These are phyloP conservation scores for Xeromyces bisporus DNA, from an alignment of 495 filamentous ascomycete species.

Conservation along the genomic window DNA sequence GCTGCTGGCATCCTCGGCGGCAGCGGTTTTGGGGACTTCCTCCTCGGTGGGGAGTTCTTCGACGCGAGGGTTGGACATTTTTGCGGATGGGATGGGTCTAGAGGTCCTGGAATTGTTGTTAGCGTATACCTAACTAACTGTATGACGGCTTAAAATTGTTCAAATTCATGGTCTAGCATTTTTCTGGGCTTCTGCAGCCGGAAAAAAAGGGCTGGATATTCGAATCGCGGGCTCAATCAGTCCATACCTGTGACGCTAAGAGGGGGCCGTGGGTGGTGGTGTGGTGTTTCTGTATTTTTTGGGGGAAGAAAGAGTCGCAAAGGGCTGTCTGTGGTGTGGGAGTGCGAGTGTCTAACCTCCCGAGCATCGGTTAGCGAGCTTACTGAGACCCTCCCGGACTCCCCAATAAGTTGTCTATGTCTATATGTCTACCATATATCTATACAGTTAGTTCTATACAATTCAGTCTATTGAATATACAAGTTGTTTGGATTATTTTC, in stretches of 20 bases:
- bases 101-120: too few relatives aligned
- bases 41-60: conserved; percentile 97
- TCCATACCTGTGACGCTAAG: conserved; percentile 25
- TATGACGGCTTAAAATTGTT: too few relatives aligned
- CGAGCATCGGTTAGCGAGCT: conserved; percentile 35
- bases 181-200: background rate
- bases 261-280: conserved; percentile 22
- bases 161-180: too few relatives aligned
- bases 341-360: conserved; percentile 27
- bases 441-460: too few relatives aligned
- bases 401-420: too few relatives aligned
- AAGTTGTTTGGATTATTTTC: conserved; percentile 1
- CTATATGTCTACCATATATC: conserved; percentile 1
- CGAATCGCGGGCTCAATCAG: conserved; percentile 5
- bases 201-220: background rate
- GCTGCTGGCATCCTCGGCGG: conserved; percentile 66
- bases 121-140: too few relatives aligned
- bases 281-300: conserved; percentile 24
- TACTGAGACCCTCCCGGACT: conserved; percentile 21
- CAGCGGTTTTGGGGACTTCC: conserved; percentile 46
- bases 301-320: conserved; percentile 22
- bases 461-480: too few relatives aligned
- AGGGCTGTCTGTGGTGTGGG: too few relatives aligned
- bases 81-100: conserved; percentile 23
- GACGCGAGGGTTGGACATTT: conserved; percentile 93